Evolutionary conservation across 148 eudicot species (phyloP).

Genomic region (Fagopyrum homotropicum): DNA sequence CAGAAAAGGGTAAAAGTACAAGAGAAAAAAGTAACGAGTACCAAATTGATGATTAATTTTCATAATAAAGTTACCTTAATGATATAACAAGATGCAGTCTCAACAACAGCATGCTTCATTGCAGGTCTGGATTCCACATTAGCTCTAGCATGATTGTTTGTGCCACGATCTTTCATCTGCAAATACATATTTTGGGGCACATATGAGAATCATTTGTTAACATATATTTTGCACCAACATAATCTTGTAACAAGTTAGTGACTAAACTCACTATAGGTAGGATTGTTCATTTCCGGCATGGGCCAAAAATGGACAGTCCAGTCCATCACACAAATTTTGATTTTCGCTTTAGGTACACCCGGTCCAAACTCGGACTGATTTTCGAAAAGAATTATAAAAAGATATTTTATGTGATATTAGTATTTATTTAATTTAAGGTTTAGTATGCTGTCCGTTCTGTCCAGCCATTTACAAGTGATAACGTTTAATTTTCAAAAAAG

Average conservation of each 20-base stretch:
- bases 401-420: no score
- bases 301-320: no score
- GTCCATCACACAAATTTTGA: no score
- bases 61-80: neutral
- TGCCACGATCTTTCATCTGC: constrained; percentile 1
- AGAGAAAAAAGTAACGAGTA: neutral
- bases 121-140: neutral
- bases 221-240: neutral
- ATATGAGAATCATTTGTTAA: neutral
- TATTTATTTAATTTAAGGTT: no score
- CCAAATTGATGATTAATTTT: neutral
- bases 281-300: no score
- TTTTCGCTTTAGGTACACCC: no score
- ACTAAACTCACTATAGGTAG: neutral
- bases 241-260: neutral
- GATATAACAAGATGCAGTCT: constrained; percentile 5
- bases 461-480: no score
- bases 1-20: neutral
- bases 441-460: no score
- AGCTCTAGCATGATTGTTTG: constrained; percentile 10
- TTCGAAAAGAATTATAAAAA: no score
- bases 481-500: no score
- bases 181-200: neutral
- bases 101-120: constrained; percentile 3
- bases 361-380: no score